Conservation (phyloP, 1,284 basidiomycete genomes). For the Mycena citricolor region DNA sequence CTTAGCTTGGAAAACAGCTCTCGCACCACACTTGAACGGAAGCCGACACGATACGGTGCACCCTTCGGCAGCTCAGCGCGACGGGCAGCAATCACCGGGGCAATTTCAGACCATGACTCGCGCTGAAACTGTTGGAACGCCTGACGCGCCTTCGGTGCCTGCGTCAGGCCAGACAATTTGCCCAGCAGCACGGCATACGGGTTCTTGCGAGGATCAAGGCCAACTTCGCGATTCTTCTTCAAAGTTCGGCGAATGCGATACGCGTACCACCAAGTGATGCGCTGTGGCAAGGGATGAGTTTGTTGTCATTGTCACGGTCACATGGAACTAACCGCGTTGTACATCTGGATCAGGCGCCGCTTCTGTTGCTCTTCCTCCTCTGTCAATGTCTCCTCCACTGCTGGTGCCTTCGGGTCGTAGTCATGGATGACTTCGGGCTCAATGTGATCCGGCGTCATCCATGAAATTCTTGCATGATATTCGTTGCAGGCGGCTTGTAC, state of each 20-base stretch:
- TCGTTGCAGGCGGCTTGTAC: neutral
- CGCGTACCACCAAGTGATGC: slow-evolving; percentile 7
- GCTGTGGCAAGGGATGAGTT: slow-evolving; percentile 3
- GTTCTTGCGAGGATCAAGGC: neutral
- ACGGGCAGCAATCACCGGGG: neutral
- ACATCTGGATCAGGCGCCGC: neutral
- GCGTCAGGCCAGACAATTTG: neutral
- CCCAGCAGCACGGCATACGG: neutral
- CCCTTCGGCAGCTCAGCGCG: neutral
- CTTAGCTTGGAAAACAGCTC: too few species aligned
- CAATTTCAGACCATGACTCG: too few species aligned
- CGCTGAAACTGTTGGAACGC: neutral
- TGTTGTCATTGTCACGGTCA: neutral
- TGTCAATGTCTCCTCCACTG: neutral
- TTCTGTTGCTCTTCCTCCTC: slow-evolving; percentile 1
- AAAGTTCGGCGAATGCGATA: neutral
- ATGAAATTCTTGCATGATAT: slow-evolving; percentile 1
- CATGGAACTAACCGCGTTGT: neutral
- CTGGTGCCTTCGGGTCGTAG: slow-evolving; percentile 3
- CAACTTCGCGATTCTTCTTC: neutral
- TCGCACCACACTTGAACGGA: too few species aligned
- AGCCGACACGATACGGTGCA: neutral
- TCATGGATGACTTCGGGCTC: neutral
- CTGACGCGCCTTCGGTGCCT: slow-evolving; percentile 1
- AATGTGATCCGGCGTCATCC: neutral